Conservation (phyloP, 371 early-diverging fungal genomes). For the Syncephalastrum racemosum region DNA sequence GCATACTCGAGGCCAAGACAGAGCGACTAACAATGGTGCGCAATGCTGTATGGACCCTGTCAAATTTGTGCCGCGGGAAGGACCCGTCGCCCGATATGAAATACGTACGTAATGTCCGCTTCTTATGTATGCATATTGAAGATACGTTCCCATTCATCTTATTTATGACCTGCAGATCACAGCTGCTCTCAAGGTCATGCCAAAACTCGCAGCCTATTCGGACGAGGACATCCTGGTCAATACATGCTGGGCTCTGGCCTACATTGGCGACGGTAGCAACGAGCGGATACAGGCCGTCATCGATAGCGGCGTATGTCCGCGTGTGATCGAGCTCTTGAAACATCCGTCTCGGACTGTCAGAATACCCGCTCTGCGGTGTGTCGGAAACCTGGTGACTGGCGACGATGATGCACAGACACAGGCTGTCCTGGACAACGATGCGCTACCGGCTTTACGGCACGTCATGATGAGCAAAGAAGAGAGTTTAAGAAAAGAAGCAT, state of each 20-base stretch:
- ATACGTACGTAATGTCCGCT: slow-evolving; percentile 48
- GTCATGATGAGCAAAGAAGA: slow-evolving; percentile 90
- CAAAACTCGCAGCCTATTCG: slow-evolving; percentile 80
- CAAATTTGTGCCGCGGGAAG: slow-evolving; percentile 99
- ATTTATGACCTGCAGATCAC: slow-evolving; percentile 56
- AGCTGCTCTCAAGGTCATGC: slow-evolving; percentile 84
- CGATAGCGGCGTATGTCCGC: slow-evolving; percentile 86
- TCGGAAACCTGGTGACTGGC: slow-evolving; percentile 99
- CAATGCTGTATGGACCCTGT: slow-evolving; percentile 98
- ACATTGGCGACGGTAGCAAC: slow-evolving; percentile 95
- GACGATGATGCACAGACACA: slow-evolving; percentile 95
- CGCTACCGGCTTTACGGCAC: slow-evolving; percentile 72
- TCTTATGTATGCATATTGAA: no score
- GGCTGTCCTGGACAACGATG: slow-evolving; percentile 88
- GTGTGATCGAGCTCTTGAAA: slow-evolving; percentile 89
- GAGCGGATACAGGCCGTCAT: slow-evolving; percentile 97
- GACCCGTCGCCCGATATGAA: slow-evolving; percentile 94
- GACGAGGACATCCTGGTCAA: slow-evolving; percentile 97
- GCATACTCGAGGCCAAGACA: slow-evolving; percentile 77
- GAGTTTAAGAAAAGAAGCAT: slow-evolving; percentile 97
- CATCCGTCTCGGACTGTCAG: slow-evolving; percentile 85
- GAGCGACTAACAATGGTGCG: slow-evolving; percentile 93
- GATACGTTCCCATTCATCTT: background rate
- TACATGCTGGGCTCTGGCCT: slow-evolving; percentile 99
- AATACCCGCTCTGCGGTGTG: slow-evolving; percentile 97